Evolutionary conservation across 2,329 filamentous ascomycete species (phyloP).

Genomic region (Aphanoascus verrucosus): DNA sequence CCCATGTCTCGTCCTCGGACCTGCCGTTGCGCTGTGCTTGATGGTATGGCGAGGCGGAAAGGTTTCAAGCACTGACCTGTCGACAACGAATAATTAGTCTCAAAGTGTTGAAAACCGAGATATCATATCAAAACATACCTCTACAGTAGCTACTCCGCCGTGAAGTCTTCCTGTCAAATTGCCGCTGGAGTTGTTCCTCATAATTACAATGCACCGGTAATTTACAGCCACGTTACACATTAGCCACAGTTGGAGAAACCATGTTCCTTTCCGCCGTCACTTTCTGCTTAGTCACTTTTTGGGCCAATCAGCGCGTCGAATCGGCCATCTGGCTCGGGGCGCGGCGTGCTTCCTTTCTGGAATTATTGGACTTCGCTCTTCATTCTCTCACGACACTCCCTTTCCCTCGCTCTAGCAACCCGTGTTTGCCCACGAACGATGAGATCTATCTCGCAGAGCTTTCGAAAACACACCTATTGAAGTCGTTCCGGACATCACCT

Average conservation of each 20-base stretch:
- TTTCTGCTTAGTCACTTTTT: slow-evolving; percentile 22
- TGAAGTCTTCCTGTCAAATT: too few species aligned
- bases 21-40: too few species aligned
- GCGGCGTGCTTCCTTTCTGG: neutral
- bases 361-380: neutral
- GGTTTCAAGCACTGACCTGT: too few species aligned
- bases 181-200: too few species aligned
- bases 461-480: neutral
- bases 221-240: neutral
- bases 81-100: too few species aligned
- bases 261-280: slow-evolving; percentile 13
- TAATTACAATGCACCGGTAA: neutral
- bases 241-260: slow-evolving; percentile 1
- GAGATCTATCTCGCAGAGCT: neutral
- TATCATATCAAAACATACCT: too few species aligned
- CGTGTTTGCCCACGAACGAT: slow-evolving; percentile 1
- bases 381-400: neutral
- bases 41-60: too few species aligned
- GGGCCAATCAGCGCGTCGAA: slow-evolving; percentile 30
- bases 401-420: neutral
- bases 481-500: neutral
- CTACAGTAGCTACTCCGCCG: too few species aligned
- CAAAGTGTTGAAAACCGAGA: too few species aligned
- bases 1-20: slow-evolving; percentile 4
- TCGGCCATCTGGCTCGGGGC: neutral